Percentiles rank a stretch among this genome's conserved stretches.
These are phyloP conservation scores for Amaranthus hypochondriacus DNA, from an alignment of 148 eudicot species.

Conservation along the genomic window DNA sequence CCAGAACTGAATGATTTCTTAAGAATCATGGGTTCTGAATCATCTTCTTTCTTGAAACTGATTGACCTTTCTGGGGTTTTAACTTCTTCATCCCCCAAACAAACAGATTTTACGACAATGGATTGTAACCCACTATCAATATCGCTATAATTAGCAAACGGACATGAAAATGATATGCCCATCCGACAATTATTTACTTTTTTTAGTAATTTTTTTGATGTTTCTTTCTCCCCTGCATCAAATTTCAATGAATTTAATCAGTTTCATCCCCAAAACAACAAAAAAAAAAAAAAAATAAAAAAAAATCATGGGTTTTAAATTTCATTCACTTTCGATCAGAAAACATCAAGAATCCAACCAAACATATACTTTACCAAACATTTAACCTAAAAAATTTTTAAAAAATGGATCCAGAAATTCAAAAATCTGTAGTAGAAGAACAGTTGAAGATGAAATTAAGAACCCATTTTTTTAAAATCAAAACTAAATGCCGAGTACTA, in stretches of 20 bases:
- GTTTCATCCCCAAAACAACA: neutral
- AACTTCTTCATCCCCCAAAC: conserved; percentile 42
- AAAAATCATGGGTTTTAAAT: neutral
- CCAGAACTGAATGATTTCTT: conserved; percentile 36
- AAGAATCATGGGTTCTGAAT: conserved; percentile 34
- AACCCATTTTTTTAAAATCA: too few species aligned
- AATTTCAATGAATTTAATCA: neutral
- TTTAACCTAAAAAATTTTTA: too few species aligned
- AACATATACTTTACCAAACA: too few species aligned
- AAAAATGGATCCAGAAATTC: too few species aligned
- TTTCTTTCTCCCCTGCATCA: neutral
- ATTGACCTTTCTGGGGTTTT: conserved; percentile 42
- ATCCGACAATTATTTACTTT: conserved; percentile 22
- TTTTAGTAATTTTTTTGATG: too few species aligned
- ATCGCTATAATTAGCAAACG: conserved; percentile 39
- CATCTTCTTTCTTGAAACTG: conserved; percentile 44
- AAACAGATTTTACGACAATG: conserved; percentile 44
- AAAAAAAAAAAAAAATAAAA: neutral
- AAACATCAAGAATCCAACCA: too few species aligned
- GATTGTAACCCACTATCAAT: conserved; percentile 55
- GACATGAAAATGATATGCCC: conserved; percentile 76
- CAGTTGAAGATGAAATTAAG: too few species aligned
- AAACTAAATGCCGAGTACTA: too few species aligned
- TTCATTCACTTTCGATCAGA: too few species aligned
- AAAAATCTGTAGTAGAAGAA: too few species aligned